Evolutionary conservation across 345 rosid species (phyloP).

Genomic region (Lenwebbia sp.): DNA sequence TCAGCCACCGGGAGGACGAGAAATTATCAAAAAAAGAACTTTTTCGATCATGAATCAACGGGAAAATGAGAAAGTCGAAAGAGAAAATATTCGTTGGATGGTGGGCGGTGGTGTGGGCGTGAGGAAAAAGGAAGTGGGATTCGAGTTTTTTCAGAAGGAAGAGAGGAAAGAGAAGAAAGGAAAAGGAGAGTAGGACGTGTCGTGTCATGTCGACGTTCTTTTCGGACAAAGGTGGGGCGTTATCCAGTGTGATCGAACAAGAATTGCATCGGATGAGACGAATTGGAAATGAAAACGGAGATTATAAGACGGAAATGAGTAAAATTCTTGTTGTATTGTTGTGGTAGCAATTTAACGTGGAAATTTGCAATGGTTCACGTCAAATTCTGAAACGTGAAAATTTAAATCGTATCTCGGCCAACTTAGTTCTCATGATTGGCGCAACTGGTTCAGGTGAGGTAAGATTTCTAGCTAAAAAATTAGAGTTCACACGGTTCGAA

Average conservation of each 20-base stretch:
- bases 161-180: not conserved
- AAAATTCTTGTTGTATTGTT: too few relatives aligned
- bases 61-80: not conserved
- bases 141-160: not conserved
- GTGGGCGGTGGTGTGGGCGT: not conserved
- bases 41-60: not conserved
- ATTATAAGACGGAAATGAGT: too few relatives aligned
- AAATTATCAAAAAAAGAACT: not conserved
- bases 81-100: not conserved
- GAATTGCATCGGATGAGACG: not conserved
- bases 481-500: not conserved
- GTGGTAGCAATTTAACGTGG: too few relatives aligned
- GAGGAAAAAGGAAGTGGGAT: not conserved
- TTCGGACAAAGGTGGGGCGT: not conserved
- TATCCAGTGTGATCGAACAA: not conserved
- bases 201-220: not conserved
- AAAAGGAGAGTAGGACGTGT: not conserved
- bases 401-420: not conserved
- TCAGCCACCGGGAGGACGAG: not conserved
- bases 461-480: not conserved
- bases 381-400: too few relatives aligned
- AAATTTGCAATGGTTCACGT: too few relatives aligned
- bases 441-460: not conserved
- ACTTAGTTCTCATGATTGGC: accelerated
- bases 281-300: too few relatives aligned